Percentiles rank a stretch among this genome's conserved stretches.
phyloP scores from a whole-genome alignment of 2,329 filamentous ascomycete genomes.

The Ilyonectria destructans region DNA sequence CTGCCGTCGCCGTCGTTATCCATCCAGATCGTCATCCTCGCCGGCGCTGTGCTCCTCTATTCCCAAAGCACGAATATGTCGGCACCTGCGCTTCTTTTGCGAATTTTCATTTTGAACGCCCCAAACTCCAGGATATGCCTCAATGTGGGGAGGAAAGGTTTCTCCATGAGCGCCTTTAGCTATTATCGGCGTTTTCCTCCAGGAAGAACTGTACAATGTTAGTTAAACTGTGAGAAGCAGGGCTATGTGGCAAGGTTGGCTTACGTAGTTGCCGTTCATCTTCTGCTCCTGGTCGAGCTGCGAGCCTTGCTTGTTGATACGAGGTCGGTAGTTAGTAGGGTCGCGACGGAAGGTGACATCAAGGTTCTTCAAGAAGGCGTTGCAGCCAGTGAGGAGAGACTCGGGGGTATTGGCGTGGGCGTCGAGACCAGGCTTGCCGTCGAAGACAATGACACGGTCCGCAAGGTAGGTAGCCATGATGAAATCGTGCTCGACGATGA shows the following conservation, averaged over 20 bases:
- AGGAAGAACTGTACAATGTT: slow-evolving; percentile 85
- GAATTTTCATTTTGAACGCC: slow-evolving; percentile 65
- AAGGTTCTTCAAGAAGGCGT: slow-evolving; percentile 95
- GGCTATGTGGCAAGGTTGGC: slow-evolving; percentile 46
- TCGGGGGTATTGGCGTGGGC: slow-evolving; percentile 92
- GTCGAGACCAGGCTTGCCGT: slow-evolving; percentile 91
- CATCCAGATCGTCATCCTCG: slow-evolving; percentile 79
- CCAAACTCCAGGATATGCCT: slow-evolving; percentile 63
- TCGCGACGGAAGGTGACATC: slow-evolving; percentile 99
- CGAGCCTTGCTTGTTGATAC: slow-evolving; percentile 97
- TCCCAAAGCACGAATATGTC: slow-evolving; percentile 52
- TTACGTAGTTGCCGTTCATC: slow-evolving; percentile 89
- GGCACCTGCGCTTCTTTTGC: slow-evolving; percentile 50
- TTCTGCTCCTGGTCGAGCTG: slow-evolving; percentile 99
- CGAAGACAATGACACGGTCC: slow-evolving; percentile 98
- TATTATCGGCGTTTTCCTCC: slow-evolving; percentile 77
- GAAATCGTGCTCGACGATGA: slow-evolving; percentile 99
- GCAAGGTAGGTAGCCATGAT: slow-evolving; percentile 89
- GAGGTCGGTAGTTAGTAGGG: slow-evolving; percentile 93
- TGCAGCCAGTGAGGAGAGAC: slow-evolving; percentile 95
- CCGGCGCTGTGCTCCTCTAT: slow-evolving; percentile 67
- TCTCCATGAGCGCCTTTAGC: slow-evolving; percentile 64
- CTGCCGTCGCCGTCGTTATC: slow-evolving; percentile 72
- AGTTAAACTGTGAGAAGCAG: slow-evolving; percentile 37
- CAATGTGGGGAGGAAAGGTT: slow-evolving; percentile 51